phyloP scores from a whole-genome alignment of 1,139 yeast genomes.

The Geotrichum cucujoidarum region DNA sequence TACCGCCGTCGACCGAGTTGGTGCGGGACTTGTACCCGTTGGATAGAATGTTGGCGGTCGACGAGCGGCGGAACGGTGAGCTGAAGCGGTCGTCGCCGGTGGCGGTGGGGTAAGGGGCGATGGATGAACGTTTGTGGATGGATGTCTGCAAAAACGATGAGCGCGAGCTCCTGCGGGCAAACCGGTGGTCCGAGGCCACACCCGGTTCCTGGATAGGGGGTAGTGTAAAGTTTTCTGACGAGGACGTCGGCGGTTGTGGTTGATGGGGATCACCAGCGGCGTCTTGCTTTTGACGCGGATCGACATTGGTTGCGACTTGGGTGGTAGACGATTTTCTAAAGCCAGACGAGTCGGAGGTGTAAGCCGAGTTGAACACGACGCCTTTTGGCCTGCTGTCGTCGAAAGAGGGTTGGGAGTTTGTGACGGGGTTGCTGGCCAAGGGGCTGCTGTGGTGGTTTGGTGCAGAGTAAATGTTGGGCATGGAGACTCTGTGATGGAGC shows the following conservation, averaged over 20 bases:
- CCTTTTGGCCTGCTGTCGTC: no score
- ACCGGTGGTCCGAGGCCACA: slow-evolving; percentile 5
- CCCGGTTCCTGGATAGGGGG: slow-evolving; percentile 12
- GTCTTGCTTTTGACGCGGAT: slow-evolving; percentile 25
- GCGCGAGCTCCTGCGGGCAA: slow-evolving; percentile 10
- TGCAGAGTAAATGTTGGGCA: slow-evolving; percentile 30
- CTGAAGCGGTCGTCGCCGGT: slow-evolving; percentile 12
- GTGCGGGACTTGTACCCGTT: slow-evolving; percentile 22
- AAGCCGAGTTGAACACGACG: slow-evolving; percentile 31
- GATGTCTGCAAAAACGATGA: slow-evolving; percentile 14
- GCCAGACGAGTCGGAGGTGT: slow-evolving; percentile 31
- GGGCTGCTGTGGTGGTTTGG: not conserved
- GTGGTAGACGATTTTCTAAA: slow-evolving; percentile 29
- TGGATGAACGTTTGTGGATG: slow-evolving; percentile 12
- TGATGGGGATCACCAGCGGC: slow-evolving; percentile 7
- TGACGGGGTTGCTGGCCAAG: not conserved
- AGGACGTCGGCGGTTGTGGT: not conserved
- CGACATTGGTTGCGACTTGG: slow-evolving; percentile 23
- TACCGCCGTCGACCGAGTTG: slow-evolving; percentile 18
- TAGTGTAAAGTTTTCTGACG: slow-evolving; percentile 13
- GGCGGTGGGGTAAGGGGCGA: slow-evolving; percentile 3
- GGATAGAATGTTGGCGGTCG: slow-evolving; percentile 20
- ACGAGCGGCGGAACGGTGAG: slow-evolving; percentile 16
- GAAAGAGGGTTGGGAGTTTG: slow-evolving; percentile 7
- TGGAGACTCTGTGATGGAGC: slow-evolving; percentile 30